Base-by-base conservation (phyloP, 2,329 filamentous ascomycete genomes). In the Fusarium mundagurra region DNA sequence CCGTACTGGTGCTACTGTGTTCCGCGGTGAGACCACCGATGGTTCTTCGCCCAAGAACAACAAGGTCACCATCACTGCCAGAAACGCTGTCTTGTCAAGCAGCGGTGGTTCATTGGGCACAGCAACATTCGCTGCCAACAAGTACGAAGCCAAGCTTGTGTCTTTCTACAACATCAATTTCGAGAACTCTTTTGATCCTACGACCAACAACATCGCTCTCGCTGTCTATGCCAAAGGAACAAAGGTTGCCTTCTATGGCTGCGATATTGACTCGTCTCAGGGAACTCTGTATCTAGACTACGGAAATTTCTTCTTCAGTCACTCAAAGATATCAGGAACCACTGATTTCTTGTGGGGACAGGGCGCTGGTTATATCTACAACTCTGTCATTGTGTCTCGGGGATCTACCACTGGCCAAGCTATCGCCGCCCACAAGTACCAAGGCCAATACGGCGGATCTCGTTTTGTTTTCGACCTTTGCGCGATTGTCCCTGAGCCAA, bases 11-110 rank as follows among this genome's bases (percentile, higher is more conserved):
- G 78, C 84, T 3, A 82, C 87, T 34, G 84, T 85, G 5, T 76
- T 88, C 38, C 76, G 84, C 16, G 86, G 84, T n/a, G 77, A 88
- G 75, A 91, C 90, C 0, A 80, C 79, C 34, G 77, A 79, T 2
- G 62, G 72, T 1, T 71, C 79, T 1, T 82, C 82, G 8, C 91
- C 91, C 77, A 75, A 83, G 8, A 81, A 81, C 61, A 93, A 93
- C 81, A 82, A 85, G 43, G 91, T 92, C n/a, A 92, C 85, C 65
- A 84, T 88, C 54, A 64, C 62, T 1, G 69, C 76, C 4, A 51
- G 48, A 6, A 74, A 67, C 11, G 76, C 55, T 14, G 61, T 72
- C 1, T 38, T 69, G 24, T 77, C 76, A 3, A 78, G 62, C 45
- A 41, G 34, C 2, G 67, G 76, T 9, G 61, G 72, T 5, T 77